Conservation (phyloP, 345 rosid species). For the Eucalyptus cloeziana region DNA sequence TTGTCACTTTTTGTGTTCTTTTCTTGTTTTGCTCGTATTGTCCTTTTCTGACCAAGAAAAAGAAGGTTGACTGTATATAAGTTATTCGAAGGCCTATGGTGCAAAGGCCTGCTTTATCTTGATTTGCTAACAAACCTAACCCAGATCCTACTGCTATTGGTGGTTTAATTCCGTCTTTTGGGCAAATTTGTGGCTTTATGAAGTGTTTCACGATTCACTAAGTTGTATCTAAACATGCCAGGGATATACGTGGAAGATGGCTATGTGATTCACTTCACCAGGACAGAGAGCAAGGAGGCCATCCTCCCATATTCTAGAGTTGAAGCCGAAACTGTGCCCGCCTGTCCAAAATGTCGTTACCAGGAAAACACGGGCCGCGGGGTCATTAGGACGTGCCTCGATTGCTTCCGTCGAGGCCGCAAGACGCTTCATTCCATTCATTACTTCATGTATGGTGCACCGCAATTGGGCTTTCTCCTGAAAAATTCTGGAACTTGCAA, state of each 20-base stretch:
- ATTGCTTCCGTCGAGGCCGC: background rate
- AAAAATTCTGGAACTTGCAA: background rate
- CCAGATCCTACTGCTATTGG: background rate
- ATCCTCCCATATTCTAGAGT: background rate
- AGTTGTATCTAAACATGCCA: background rate
- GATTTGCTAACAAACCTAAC: background rate
- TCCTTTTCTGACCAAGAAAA: background rate
- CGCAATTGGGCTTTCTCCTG: background rate
- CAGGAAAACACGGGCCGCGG: background rate
- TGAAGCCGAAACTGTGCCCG: background rate
- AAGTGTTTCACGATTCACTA: background rate
- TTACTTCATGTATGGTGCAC: background rate
- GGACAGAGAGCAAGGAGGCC: background rate
- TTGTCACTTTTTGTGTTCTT: background rate
- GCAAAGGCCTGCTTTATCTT: background rate
- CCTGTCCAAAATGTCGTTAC: background rate
- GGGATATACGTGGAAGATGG: conserved; percentile 1
- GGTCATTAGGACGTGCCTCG: background rate
- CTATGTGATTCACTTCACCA: background rate
- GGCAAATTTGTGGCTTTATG: background rate
- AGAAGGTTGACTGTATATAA: background rate
- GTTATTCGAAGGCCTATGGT: background rate
- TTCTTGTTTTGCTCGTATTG: background rate
- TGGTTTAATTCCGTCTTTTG: background rate
- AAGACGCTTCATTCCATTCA: background rate